Evolutionary conservation across 1,284 basidiomycete species (phyloP).

Genomic region (Heterobasidion irregulare): DNA sequence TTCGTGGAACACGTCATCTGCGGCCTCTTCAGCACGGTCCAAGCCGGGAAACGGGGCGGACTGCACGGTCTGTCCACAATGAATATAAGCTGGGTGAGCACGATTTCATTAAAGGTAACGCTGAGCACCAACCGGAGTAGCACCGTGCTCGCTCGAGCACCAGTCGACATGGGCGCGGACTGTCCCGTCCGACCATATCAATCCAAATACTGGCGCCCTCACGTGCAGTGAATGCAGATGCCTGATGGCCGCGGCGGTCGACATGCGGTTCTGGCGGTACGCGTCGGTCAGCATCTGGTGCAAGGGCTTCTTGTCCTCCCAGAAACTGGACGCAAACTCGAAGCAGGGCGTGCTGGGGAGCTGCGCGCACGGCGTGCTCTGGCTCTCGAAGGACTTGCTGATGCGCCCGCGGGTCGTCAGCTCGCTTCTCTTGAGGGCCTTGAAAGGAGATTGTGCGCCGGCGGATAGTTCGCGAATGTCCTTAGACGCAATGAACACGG

Average conservation of each 20-base stretch:
- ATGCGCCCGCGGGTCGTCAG: constrained; percentile 25
- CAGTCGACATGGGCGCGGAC: constrained; percentile 51
- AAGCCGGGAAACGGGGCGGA: constrained; percentile 39
- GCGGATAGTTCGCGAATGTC: constrained; percentile 30
- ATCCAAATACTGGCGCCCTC: constrained; percentile 39
- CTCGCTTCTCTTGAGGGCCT: constrained; percentile 32
- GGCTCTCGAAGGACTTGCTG: constrained; percentile 39
- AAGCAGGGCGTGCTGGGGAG: constrained; percentile 37
- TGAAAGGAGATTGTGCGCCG: constrained; percentile 35
- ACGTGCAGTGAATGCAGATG: constrained; percentile 42
- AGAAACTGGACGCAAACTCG: constrained; percentile 44
- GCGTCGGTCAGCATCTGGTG: constrained; percentile 40
- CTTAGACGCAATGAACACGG: constrained; percentile 34
- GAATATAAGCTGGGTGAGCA: neutral
- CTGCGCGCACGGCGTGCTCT: constrained; percentile 38
- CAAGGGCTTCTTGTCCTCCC: constrained; percentile 52
- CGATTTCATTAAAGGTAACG: neutral
- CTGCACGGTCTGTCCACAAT: constrained; percentile 28
- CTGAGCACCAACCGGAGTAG: constrained; percentile 16
- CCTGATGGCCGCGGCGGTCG: constrained; percentile 38
- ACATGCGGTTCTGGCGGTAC: constrained; percentile 51
- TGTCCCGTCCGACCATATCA: constrained; percentile 43
- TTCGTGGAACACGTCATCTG: constrained; percentile 29
- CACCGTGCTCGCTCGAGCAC: constrained; percentile 27
- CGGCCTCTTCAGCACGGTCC: neutral